These are phyloP conservation scores for Epithemia pelagica DNA, from an alignment of 108 stramenopile species.

Conservation along the genomic window DNA sequence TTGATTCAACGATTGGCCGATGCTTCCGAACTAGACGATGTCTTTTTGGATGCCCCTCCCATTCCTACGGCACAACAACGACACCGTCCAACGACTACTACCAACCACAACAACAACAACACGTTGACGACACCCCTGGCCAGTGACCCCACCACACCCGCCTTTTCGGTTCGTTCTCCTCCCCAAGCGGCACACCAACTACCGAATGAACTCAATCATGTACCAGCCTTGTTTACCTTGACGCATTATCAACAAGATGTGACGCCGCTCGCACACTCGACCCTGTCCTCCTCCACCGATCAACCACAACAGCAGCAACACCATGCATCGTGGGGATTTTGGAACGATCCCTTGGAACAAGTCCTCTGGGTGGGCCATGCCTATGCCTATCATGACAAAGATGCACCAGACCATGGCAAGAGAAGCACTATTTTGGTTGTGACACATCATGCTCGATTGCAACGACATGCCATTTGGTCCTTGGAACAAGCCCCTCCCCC, in stretches of 20 bases:
- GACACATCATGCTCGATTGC: constrained; percentile 35
- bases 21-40: constrained; percentile 9
- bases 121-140: not conserved
- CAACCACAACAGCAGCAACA: not conserved
- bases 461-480: constrained; percentile 47
- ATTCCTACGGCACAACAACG: constrained; percentile 2
- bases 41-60: constrained; percentile 8
- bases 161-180: not conserved
- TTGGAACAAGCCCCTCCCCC: constrained; percentile 32
- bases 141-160: constrained; percentile 2
- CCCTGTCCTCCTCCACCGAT: not conserved
- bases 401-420: constrained; percentile 2
- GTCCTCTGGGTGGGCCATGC: constrained; percentile 47
- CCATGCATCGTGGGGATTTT: not conserved
- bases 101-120: constrained; percentile 14
- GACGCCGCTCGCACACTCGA: constrained; percentile 31
- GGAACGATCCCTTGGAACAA: constrained; percentile 53
- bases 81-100: not conserved
- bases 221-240: constrained; percentile 54
- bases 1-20: constrained; percentile 35
- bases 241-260: constrained; percentile 73
- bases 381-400: constrained; percentile 21
- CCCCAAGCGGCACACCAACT: not conserved
- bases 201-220: not conserved
- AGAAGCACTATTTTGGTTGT: constrained; percentile 28